Percentiles rank a stretch among this genome's conserved stretches.
These are phyloP conservation scores for Azolla pinnata DNA, from an alignment of 75 land plant genomes.

Conservation along the genomic window DNA sequence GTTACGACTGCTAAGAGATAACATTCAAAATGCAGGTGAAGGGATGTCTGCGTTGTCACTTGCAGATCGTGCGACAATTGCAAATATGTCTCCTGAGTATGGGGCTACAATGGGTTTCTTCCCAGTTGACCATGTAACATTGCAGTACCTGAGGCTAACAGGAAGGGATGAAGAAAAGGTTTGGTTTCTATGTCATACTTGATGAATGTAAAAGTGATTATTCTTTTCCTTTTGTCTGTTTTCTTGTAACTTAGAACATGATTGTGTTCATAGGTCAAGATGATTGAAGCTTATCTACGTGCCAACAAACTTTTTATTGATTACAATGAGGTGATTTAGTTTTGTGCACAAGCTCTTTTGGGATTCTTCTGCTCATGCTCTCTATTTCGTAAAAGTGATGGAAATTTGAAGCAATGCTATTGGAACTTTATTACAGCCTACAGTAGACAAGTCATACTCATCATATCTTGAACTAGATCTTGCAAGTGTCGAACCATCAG, in stretches of 20 bases:
- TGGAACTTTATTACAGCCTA: slow-evolving; percentile 37
- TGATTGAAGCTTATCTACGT: slow-evolving; percentile 75
- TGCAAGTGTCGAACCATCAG: slow-evolving; percentile 54
- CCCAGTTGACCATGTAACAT: slow-evolving; percentile 76
- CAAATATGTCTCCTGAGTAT: slow-evolving; percentile 90
- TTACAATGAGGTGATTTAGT: slow-evolving; percentile 49
- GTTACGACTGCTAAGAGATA: too few species aligned
- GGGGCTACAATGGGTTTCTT: slow-evolving; percentile 93
- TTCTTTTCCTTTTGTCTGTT: not conserved
- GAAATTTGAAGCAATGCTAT: not conserved
- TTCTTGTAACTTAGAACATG: not conserved
- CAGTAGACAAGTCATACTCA: slow-evolving; percentile 49
- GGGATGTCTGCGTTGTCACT: slow-evolving; percentile 66
- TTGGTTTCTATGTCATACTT: not conserved
- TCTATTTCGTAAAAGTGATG: not conserved
- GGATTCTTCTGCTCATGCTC: not conserved
- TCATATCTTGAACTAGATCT: slow-evolving; percentile 60
- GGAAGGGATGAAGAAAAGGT: slow-evolving; percentile 61
- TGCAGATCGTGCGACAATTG: slow-evolving; percentile 80
- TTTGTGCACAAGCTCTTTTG: not conserved
- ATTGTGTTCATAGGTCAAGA: slow-evolving; percentile 36
- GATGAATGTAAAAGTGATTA: not conserved
- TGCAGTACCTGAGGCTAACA: slow-evolving; percentile 57
- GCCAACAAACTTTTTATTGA: slow-evolving; percentile 89
- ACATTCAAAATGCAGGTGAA: slow-evolving; percentile 52